Percentiles rank a stretch among this genome's conserved stretches.
Evolutionary conservation across 306 rosid species (phyloP).

Genomic region (Cicer judaicum): DNA sequence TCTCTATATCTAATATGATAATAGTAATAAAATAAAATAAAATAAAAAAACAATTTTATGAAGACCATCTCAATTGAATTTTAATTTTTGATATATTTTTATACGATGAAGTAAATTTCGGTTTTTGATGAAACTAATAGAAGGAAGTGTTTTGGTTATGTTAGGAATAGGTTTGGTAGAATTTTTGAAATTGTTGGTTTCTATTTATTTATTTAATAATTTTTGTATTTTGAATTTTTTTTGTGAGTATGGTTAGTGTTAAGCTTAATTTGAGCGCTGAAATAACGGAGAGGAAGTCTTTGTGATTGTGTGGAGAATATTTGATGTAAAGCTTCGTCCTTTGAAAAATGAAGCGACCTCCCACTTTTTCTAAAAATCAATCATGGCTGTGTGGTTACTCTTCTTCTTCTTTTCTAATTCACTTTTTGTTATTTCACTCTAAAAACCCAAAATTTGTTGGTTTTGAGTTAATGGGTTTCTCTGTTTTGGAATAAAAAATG

Average conservation of each 20-base stretch:
- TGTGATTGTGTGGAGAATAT: slow-evolving; percentile 64
- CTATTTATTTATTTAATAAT: background rate
- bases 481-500: slow-evolving; percentile 4
- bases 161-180: slow-evolving; percentile 2
- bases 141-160: slow-evolving; percentile 26
- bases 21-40: background rate
- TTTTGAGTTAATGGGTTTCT: slow-evolving; percentile 42
- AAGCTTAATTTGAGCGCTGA: slow-evolving; percentile 54
- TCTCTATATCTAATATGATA: background rate
- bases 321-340: slow-evolving; percentile 54
- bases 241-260: slow-evolving; percentile 39
- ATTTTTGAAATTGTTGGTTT: slow-evolving; percentile 34
- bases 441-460: slow-evolving; percentile 30
- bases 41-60: background rate
- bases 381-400: slow-evolving; percentile 42
- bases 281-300: slow-evolving; percentile 61
- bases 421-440: slow-evolving; percentile 21
- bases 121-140: slow-evolving; percentile 26
- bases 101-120: background rate
- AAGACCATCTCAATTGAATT: background rate
- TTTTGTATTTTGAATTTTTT: background rate
- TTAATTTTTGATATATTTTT: background rate
- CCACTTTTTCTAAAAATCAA: slow-evolving; percentile 52
- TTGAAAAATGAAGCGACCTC: slow-evolving; percentile 49
- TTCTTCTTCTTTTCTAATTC: slow-evolving; percentile 43